Evolutionary conservation across 495 filamentous ascomycete species (phyloP).

Genomic region (Umbilicaria muhlenbergii): DNA sequence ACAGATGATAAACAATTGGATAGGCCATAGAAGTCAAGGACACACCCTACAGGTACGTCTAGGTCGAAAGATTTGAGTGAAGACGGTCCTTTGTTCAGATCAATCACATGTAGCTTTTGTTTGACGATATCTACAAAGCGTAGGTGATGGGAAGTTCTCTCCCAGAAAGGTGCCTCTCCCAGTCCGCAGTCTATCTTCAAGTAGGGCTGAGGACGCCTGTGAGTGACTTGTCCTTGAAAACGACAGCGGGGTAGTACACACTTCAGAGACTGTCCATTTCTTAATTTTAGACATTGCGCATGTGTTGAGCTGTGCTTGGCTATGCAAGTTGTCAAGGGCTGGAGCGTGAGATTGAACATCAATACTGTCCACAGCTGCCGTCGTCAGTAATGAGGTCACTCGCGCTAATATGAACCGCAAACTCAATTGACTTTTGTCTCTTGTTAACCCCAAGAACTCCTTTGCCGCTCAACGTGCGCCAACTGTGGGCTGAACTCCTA

Average conservation of each 20-base stretch:
- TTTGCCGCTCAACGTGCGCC: too few relatives aligned
- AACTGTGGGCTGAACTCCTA: too few relatives aligned
- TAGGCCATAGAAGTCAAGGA: too few relatives aligned
- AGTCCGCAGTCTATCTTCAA: conserved; percentile 55
- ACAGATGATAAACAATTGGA: conserved; percentile 1
- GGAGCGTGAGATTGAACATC: too few relatives aligned
- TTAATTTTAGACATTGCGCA: conserved; percentile 8
- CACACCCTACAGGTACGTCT: conserved; percentile 44
- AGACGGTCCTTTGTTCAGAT: conserved; percentile 45
- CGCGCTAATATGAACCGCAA: too few relatives aligned
- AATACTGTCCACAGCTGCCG: too few relatives aligned
- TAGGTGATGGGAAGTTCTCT: conserved; percentile 48
- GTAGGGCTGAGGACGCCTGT: conserved; percentile 41
- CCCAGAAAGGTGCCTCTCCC: conserved; percentile 75
- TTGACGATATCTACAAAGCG: conserved; percentile 86
- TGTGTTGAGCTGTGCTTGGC: too few relatives aligned
- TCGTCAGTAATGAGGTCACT: too few relatives aligned
- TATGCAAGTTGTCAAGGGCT: too few relatives aligned
- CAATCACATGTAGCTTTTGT: conserved; percentile 56
- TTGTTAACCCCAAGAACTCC: too few relatives aligned
- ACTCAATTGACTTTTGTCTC: too few relatives aligned
- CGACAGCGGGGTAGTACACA: conserved; percentile 8
- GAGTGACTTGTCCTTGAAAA: background rate
- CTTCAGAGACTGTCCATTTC: conserved; percentile 30
- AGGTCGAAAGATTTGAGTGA: conserved; percentile 53